These are phyloP conservation scores for Beauveria rudraprayagi DNA, from an alignment of 2,329 filamentous ascomycete genomes.

Conservation along the genomic window DNA sequence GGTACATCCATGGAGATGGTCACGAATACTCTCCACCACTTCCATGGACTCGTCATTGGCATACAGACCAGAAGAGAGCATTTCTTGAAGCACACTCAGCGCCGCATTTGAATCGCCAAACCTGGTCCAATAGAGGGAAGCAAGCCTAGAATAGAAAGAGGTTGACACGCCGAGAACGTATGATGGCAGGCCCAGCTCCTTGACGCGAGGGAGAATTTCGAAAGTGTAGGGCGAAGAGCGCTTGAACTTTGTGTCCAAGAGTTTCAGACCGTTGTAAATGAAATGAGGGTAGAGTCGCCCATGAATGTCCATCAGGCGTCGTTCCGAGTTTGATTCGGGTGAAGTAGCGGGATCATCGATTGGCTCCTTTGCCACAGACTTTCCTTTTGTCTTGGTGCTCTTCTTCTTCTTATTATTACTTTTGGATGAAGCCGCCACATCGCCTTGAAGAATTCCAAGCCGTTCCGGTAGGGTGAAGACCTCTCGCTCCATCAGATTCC, in stretches of 20 bases:
- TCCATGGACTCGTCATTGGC: constrained; percentile 35
- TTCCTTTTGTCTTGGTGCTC: not conserved
- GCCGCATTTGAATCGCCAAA: constrained; percentile 50
- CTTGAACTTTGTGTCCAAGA: constrained; percentile 49
- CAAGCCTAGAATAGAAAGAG: constrained; percentile 59
- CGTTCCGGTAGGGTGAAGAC: constrained; percentile 54
- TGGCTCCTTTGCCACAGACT: not conserved
- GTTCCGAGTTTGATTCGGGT: constrained; percentile 15
- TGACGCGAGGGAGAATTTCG: constrained; percentile 57
- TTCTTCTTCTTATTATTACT: constrained; percentile 4
- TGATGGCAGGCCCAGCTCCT: constrained; percentile 58
- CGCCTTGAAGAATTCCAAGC: constrained; percentile 41
- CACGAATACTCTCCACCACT: constrained; percentile 23
- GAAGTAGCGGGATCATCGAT: not conserved
- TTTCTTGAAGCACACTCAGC: constrained; percentile 52
- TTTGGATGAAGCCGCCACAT: not conserved
- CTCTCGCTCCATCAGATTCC: constrained; percentile 57
- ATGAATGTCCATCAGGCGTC: constrained; percentile 45
- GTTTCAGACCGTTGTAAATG: constrained; percentile 47
- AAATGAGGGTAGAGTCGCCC: constrained; percentile 58
- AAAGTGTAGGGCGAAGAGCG: constrained; percentile 52
- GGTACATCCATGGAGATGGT: constrained; percentile 26
- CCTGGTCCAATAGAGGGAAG: constrained; percentile 53
- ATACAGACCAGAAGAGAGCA: constrained; percentile 54
- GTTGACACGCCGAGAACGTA: constrained; percentile 66